Percentiles rank a stretch among this genome's conserved stretches.
Conservation (phyloP, 2,329 filamentous ascomycete species). For the Fusarium sp. region DNA sequence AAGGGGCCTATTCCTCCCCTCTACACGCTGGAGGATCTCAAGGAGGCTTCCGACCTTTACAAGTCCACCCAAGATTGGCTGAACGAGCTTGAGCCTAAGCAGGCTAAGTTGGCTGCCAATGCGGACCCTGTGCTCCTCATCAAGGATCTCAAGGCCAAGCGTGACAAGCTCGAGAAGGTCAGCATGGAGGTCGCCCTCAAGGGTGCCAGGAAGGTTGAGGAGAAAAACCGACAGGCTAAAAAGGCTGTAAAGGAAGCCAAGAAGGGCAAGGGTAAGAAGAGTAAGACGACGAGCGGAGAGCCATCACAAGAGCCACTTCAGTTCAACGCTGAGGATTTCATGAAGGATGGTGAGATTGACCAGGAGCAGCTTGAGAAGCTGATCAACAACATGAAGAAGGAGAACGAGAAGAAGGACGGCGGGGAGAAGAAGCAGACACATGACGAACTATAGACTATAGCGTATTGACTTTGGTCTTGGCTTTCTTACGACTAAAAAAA, state of each 20-base stretch:
- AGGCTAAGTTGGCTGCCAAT: conserved; percentile 74
- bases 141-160: conserved; percentile 76
- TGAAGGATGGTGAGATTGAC: conserved; percentile 49
- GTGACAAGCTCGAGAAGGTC: conserved; percentile 76
- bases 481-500: conserved; percentile 21
- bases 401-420: conserved; percentile 37
- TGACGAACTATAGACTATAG: conserved; percentile 51
- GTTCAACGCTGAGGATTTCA: conserved; percentile 60
- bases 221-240: conserved; percentile 59
- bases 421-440: conserved; percentile 45
- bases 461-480: conserved; percentile 23
- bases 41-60: conserved; percentile 70
- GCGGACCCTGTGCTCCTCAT: conserved; percentile 80
- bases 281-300: conserved; percentile 52
- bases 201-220: conserved; percentile 68
- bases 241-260: conserved; percentile 58
- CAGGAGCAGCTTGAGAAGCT: conserved; percentile 46
- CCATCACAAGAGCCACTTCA: conserved; percentile 56
- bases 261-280: conserved; percentile 55
- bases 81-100: conserved; percentile 73
- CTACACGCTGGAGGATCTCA: conserved; percentile 79
- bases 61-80: conserved; percentile 78
- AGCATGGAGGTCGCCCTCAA: conserved; percentile 78
- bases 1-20: conserved; percentile 70
- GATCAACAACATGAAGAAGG: conserved; percentile 41